Evolutionary conservation across 2,329 filamentous ascomycete species (phyloP), one percentile per base, ranked within the genome.

Genomic region (Calonectria pseudoturangicola): DNA sequence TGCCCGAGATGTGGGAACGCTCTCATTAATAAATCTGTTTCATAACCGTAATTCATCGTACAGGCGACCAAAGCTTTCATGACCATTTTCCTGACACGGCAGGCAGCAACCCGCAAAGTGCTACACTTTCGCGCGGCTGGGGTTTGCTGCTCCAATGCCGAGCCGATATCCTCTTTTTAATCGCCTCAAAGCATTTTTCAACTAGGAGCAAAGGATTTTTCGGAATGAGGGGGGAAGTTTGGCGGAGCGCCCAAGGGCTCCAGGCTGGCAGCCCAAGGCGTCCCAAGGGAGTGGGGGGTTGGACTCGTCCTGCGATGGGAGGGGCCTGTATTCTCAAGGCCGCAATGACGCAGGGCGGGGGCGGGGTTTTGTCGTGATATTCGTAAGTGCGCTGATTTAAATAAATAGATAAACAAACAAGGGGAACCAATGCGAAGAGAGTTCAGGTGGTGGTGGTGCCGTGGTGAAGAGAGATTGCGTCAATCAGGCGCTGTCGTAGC

Each of bases 401-500:
- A n/a, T n/a, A 62, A 45, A 33, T n/a, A 63, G n/a, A 15, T 27
- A 27, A 16, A 4, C 13, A 30, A 28, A 30, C n/a, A 13, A 4
- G 13, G 3, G 15, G 39, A 21, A 27, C 9, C 5, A 36, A 36
- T 36, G 33, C 33, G 33, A 36, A 9, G 12, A 36, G 12, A 36
- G 58, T 16, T 63, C 58, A 63, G 12, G 36, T 36, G 16, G 21
- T 62, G 16, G 25, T 43, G 45, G 45, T 48, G 10, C 33, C 33
- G 45, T 48, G 45, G 47, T 69, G 66, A 47, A 43, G 16, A 25
- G 6, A 30, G 56, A 69, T 64, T 7, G 66, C 66, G 12, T 72
- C 25, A 5, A 76, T 58, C 0, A 79, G 63, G 16, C 77, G 71
- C 8, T 66, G 21, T 36, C 71, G 68, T 3, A 79, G 36, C 12